A percentile compares a stretch with the other conserved stretches of the same genome.
Evolutionary conservation across 1,139 yeast species (phyloP).

Genomic region (Suhomyces guaymorum): DNA sequence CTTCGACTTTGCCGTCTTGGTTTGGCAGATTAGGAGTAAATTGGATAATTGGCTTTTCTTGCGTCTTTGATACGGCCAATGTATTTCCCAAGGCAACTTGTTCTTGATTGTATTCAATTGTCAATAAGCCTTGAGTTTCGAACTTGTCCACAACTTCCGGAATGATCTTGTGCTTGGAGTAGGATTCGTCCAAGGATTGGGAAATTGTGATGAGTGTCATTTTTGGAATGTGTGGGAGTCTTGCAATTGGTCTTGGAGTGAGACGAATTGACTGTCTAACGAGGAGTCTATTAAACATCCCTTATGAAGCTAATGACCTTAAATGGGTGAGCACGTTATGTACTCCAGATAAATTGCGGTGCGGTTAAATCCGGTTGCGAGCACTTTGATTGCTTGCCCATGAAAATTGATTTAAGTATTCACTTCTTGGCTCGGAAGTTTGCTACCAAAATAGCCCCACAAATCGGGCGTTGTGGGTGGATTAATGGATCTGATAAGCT

Average conservation of each 20-base stretch:
- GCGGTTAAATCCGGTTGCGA: background rate
- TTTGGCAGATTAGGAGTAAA: constrained; percentile 55
- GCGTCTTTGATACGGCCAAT: constrained; percentile 64
- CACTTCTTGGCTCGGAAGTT: too few species aligned
- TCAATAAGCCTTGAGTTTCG: constrained; percentile 47
- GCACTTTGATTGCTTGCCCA: background rate
- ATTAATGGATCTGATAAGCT: too few species aligned
- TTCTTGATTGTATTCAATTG: constrained; percentile 51
- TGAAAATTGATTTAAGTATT: background rate
- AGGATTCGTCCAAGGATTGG: constrained; percentile 62
- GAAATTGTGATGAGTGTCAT: constrained; percentile 60
- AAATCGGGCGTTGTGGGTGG: too few species aligned
- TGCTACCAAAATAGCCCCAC: too few species aligned
- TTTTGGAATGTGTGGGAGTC: constrained; percentile 10
- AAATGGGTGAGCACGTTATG: background rate
- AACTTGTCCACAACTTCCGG: constrained; percentile 62
- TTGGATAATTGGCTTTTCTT: constrained; percentile 61
- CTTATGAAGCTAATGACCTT: background rate
- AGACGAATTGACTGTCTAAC: background rate
- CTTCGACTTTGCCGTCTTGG: constrained; percentile 39
- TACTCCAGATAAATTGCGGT: too few species aligned
- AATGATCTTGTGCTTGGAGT: constrained; percentile 57
- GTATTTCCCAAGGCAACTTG: constrained; percentile 83
- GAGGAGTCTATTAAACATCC: constrained; percentile 1
- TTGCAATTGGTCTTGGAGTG: constrained; percentile 1